Evolutionary conservation across 2,329 filamentous ascomycete genomes (phyloP).

Genomic region (Trichophyton verrucosum): DNA sequence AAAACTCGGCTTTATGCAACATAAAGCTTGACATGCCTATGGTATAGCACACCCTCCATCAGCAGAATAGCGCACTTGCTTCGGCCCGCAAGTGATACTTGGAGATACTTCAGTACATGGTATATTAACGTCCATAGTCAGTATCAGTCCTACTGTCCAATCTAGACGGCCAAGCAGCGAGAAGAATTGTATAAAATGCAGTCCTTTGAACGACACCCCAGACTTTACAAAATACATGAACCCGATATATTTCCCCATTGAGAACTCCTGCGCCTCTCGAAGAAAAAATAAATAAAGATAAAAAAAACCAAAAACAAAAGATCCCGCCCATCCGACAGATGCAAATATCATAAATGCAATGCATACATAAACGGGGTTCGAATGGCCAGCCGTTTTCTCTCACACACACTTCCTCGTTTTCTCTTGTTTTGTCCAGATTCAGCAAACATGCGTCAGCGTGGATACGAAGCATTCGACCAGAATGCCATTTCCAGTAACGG

Average conservation of each 20-base stretch:
- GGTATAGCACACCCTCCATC: no score
- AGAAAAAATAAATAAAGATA: not conserved
- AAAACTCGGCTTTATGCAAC: no score
- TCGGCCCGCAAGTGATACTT: no score
- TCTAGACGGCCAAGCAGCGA: not conserved
- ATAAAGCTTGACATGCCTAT: no score
- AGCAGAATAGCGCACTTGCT: no score
- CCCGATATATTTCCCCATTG: not conserved
- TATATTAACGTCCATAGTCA: not conserved
- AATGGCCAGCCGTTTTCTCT: not conserved
- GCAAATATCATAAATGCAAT: not conserved
- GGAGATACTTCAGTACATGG: no score
- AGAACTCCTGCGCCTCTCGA: not conserved
- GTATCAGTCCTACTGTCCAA: not conserved
- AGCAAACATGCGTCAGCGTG: constrained; percentile 16
- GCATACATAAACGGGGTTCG: not conserved
- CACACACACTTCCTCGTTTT: not conserved
- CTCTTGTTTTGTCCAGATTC: not conserved
- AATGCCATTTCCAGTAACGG: not conserved
- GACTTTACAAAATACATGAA: not conserved
- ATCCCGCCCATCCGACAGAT: not conserved
- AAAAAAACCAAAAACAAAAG: no score
- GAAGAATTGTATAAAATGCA: not conserved
- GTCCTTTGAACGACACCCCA: not conserved
- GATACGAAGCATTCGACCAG: constrained; percentile 5